phyloP scores from a whole-genome alignment of 371 early-diverging fungal species.

The Blakeslea trispora region DNA sequence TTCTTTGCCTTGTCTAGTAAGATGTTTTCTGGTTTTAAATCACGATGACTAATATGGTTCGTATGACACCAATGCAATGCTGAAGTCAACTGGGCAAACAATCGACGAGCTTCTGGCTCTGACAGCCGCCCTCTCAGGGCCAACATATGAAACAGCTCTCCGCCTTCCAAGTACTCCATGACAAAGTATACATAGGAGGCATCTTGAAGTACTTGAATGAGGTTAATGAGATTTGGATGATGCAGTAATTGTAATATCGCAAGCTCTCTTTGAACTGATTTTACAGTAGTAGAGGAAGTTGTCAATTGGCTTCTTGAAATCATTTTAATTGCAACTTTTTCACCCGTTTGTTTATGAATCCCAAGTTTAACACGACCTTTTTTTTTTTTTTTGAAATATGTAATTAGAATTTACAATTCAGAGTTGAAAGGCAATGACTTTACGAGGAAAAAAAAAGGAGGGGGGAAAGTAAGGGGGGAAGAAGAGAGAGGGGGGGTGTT shows the following conservation, averaged over 20 bases:
- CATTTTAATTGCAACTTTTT: slow-evolving; percentile 89
- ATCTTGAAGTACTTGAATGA: slow-evolving; percentile 85
- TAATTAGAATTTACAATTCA: neutral
- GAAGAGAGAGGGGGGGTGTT: slow-evolving; percentile 10
- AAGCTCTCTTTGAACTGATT: slow-evolving; percentile 87
- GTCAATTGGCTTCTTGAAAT: slow-evolving; percentile 67
- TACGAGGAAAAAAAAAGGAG: no score
- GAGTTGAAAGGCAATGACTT: no score
- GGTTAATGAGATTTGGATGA: slow-evolving; percentile 86
- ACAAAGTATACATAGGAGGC: slow-evolving; percentile 76
- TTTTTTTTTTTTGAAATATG: neutral
- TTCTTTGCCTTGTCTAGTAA: slow-evolving; percentile 75
- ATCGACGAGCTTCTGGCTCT: slow-evolving; percentile 82
- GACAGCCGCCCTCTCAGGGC: slow-evolving; percentile 80
- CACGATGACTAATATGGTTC: slow-evolving; percentile 77
- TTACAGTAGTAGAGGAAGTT: slow-evolving; percentile 56
- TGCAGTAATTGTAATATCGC: slow-evolving; percentile 88
- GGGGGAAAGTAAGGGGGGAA: no score
- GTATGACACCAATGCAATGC: slow-evolving; percentile 93
- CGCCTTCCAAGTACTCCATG: slow-evolving; percentile 95
- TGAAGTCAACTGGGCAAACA: slow-evolving; percentile 91
- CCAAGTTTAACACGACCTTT: slow-evolving; percentile 82
- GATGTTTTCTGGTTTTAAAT: slow-evolving; percentile 87
- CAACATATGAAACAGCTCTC: slow-evolving; percentile 92
- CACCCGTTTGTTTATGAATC: slow-evolving; percentile 68